A percentile compares a stretch with the other conserved stretches of the same genome.
Conservation (phyloP, 129 eudicot genomes). For the Artemisia annua region DNA sequence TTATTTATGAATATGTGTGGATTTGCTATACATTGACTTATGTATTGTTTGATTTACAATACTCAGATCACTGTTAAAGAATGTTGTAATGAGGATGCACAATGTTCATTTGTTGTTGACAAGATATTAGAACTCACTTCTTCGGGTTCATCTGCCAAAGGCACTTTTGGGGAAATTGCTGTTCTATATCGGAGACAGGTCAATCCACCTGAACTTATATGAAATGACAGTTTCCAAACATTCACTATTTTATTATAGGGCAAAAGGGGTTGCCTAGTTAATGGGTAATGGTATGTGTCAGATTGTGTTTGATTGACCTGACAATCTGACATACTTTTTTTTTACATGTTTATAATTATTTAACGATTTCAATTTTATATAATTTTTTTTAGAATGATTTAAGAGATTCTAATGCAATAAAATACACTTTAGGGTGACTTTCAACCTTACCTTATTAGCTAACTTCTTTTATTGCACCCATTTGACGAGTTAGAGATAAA, state of each 20-base stretch:
- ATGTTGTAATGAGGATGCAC: conserved; percentile 87
- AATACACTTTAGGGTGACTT: not conserved
- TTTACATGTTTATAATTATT: not conserved
- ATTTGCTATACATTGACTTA: not conserved
- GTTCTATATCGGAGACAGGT: conserved; percentile 99
- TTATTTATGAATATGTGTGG: not conserved
- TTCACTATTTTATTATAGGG: no score
- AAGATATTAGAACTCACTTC: conserved; percentile 76
- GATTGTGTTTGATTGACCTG: not conserved
- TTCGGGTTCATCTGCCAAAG: conserved; percentile 53
- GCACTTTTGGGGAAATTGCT: conserved; percentile 74
- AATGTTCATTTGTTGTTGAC: conserved; percentile 92
- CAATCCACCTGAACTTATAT: conserved; percentile 30
- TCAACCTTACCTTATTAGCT: no score
- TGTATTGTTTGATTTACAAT: conserved; percentile 18
- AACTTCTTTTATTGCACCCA: not conserved
- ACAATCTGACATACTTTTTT: not conserved
- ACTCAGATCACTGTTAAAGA: conserved; percentile 79
- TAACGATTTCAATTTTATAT: not conserved
- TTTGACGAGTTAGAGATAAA: not conserved
- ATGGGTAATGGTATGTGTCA: not conserved
- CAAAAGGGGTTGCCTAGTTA: not conserved
- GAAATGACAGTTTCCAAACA: conserved; percentile 4
- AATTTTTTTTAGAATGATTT: not conserved
- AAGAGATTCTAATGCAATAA: not conserved